Evolutionary conservation across 352 stramenopile genomes (phyloP).

Genomic region (Saprolegnia diclina): DNA sequence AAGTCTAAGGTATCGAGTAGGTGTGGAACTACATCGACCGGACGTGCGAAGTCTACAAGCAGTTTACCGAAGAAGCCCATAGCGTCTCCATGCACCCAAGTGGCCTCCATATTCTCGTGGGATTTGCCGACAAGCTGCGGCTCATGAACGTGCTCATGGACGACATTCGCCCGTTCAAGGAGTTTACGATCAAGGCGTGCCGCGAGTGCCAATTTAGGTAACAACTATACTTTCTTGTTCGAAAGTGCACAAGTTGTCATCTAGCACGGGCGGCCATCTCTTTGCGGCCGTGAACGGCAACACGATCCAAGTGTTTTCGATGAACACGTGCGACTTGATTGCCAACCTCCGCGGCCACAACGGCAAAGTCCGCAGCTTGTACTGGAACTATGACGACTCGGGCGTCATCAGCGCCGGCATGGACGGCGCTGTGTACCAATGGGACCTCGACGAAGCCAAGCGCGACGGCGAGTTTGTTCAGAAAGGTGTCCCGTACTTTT

Average conservation of each 20-base stretch:
- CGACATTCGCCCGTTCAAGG: constrained; percentile 85
- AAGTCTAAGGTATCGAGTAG: constrained; percentile 17
- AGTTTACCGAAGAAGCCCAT: constrained; percentile 85
- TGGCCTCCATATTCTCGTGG: constrained; percentile 84
- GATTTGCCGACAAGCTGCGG: constrained; percentile 87
- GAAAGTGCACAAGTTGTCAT: not conserved
- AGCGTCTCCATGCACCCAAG: constrained; percentile 88
- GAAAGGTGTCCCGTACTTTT: constrained; percentile 89
- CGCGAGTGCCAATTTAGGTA: constrained; percentile 71
- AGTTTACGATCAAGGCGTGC: constrained; percentile 83
- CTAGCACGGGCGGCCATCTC: constrained; percentile 79
- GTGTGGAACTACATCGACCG: constrained; percentile 93
- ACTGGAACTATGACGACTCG: constrained; percentile 84
- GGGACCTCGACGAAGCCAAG: constrained; percentile 89
- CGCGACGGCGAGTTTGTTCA: constrained; percentile 89
- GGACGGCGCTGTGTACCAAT: constrained; percentile 92
- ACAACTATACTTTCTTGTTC: not conserved
- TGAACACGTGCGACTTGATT: constrained; percentile 88
- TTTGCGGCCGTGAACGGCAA: constrained; percentile 93
- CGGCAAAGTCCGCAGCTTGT: constrained; percentile 85
- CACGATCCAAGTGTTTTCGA: constrained; percentile 89
- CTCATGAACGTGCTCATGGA: constrained; percentile 91
- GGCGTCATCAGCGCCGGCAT: constrained; percentile 83
- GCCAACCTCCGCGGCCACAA: constrained; percentile 89
- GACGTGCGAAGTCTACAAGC: constrained; percentile 78